Base-by-base conservation (phyloP, 306 rosid genomes). In the peach (Prunus persica) region DNA sequence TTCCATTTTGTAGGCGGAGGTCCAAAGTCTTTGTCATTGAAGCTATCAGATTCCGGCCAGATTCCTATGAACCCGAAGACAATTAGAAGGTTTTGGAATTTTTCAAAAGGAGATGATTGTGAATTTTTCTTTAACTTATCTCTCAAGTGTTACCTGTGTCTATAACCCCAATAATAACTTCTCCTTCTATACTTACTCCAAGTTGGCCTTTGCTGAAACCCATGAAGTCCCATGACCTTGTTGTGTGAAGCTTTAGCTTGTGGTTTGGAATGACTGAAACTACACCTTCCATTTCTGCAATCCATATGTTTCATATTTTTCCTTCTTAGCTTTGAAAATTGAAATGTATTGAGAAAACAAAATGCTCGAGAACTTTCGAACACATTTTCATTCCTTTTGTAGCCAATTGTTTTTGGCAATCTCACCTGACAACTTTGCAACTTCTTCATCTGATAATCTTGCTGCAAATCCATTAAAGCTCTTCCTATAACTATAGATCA, bases 211-310 rank as follows among this genome's bases (percentile, higher is more conserved):
- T 45, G 19, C 76, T 6, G 57, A 82, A 15, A 18, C 84, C 82
- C 45, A 79, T 51, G 74, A 81, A 84, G 54, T 84, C 87, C 87
- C 85, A 84, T 50, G 85, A 84, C 41, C 82, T 80, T 47, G 85
- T 84, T 45, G 86, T 82, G 61, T 85, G 84, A 62, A 79, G 86
- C 74, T 82, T 24, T 19, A 67, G 67, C 52, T 20, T 79, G 41
- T 56, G 71, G 62, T 82, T 82, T 45, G 79, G 78, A 54, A 82
- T 10, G 58, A 85, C 86, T 8, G 84, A 85, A 58, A 82, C 61
- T 2, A 82, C 80, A 4, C 78, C 84, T 28, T 75, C 80, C 80
- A 70, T 78, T 54, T 34, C 83, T 79, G 83, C 73, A 68, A 46
- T 4, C 18, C 71, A 43, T 34, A 6, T n/a, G 38, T n/a, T 47